Base-by-base conservation (phyloP, 2,329 filamentous ascomycete genomes). In the Trichophyton rubrum region DNA sequence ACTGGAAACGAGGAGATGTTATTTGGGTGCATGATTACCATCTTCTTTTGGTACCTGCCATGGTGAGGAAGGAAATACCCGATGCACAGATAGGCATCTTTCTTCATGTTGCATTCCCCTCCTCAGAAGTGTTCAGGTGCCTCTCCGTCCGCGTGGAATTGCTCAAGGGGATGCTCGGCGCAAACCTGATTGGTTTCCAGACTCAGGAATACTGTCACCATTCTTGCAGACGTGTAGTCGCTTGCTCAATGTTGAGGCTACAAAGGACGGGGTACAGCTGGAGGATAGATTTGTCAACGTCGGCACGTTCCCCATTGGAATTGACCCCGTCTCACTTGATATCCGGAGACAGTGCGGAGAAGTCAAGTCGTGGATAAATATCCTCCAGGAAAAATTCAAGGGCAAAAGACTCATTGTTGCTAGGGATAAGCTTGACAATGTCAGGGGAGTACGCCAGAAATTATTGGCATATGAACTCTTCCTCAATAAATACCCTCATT, bases 1-100 rank as follows among this genome's bases (percentile, higher is more conserved):
- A 91, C 74, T 97, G 92, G 86, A 96, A 96, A 78, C 85, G 87
- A 30, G 90, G 90, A 47, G 93, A 97, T 71, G 84, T 88, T 55
- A 88, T 97, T 68, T 97, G 92, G 92, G 80, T 97, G 51, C 90
- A 97, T 71, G 92, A 97, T 73, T 97, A 97, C 71, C 92, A 97
- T 72, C 80, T 97, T 56, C 80, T 96, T 3, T 80, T 97, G 4
- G 89, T 97, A 0, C 92, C 92, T 2, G 82, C 79, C 55, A 95
- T 97, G 89, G 80, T 97, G 53, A 88, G 92, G 30, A 86, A 95
- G 75, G 88, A 91, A 78, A 63, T 77, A 9, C 91, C 92, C 0
- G 90, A 96, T 65, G 92, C 92, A 15, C 88, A 95, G 75, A 96
- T 97, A 67, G 92, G 92, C 9, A 93, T 97, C 77, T 97, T 96